These are phyloP conservation scores for Beauveria sp. DNA, from an alignment of 2,329 filamentous ascomycete genomes.

Conservation along the genomic window DNA sequence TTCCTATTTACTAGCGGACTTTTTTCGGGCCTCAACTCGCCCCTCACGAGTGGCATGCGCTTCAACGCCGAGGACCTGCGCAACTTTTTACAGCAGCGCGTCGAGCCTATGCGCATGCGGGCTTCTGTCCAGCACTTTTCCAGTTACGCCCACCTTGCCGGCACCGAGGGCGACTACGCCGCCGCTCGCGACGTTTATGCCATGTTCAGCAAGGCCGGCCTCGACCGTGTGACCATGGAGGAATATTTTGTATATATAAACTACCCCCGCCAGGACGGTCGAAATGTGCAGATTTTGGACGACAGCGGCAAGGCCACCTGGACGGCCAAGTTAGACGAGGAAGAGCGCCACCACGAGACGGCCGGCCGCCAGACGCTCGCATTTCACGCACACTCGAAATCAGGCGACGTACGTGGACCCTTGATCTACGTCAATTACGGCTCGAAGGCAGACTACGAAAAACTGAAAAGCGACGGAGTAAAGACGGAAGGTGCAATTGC, in stretches of 20 bases:
- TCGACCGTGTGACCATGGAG: conserved; percentile 71
- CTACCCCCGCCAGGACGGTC: conserved; percentile 71
- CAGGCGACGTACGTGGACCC: conserved; percentile 78
- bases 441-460: conserved; percentile 72
- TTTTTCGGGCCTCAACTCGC: conserved; percentile 58
- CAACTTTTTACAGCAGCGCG: conserved; percentile 62
- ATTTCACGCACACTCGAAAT: conserved; percentile 85
- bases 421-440: conserved; percentile 92
- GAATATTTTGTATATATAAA: conserved; percentile 88
- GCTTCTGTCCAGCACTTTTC: conserved; percentile 72
- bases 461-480: conserved; percentile 62
- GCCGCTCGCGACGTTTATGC: conserved; percentile 78
- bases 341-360: conserved; percentile 54
- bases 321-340: conserved; percentile 79
- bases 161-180: conserved; percentile 87
- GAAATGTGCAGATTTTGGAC: conserved; percentile 73
- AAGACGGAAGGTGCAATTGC: conserved; percentile 73
- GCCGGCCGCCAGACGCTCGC: conserved; percentile 62
- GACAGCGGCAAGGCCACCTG: conserved; percentile 58
- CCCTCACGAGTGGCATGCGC: conserved; percentile 55
- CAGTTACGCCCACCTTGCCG: conserved; percentile 80
- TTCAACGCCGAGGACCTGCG: conserved; percentile 82
- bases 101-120: conserved; percentile 62
- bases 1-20: conserved; percentile 80
- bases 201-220: conserved; percentile 61